Evolutionary conservation across 371 early-diverging fungal genomes (phyloP).

Genomic region (Rhizopus delemar): DNA sequence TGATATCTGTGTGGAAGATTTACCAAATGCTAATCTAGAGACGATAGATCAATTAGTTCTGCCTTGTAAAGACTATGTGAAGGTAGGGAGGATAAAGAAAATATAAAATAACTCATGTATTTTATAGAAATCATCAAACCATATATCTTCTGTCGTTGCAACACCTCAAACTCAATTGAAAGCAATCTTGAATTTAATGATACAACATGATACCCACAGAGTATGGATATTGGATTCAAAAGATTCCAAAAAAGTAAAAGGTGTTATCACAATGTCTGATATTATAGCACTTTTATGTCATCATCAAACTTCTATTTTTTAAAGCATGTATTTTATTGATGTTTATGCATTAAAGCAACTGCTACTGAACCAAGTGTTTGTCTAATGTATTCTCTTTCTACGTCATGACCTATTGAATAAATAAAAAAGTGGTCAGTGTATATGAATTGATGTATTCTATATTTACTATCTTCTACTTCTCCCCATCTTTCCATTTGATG

Average conservation of each 20-base stretch:
- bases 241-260: slow-evolving; percentile 33
- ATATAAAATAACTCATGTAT: neutral
- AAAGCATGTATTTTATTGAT: slow-evolving; percentile 9
- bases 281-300: slow-evolving; percentile 44
- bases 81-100: slow-evolving; percentile 21
- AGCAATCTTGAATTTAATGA: slow-evolving; percentile 38
- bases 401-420: slow-evolving; percentile 47
- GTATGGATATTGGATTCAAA: slow-evolving; percentile 55
- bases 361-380: slow-evolving; percentile 56
- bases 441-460: neutral
- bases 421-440: neutral
- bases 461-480: slow-evolving; percentile 84
- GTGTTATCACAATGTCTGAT: slow-evolving; percentile 61
- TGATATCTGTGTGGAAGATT: slow-evolving; percentile 52
- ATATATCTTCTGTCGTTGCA: slow-evolving; percentile 30
- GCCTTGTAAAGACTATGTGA: slow-evolving; percentile 52
- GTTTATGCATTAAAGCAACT: slow-evolving; percentile 42
- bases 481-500: slow-evolving; percentile 92
- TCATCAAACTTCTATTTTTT: slow-evolving; percentile 18
- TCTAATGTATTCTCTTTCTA: slow-evolving; percentile 52
- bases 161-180: slow-evolving; percentile 33
- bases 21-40: slow-evolving; percentile 49
- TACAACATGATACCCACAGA: slow-evolving; percentile 50
- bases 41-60: slow-evolving; percentile 39
- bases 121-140: slow-evolving; percentile 18